Evolutionary conservation across 1,284 basidiomycete species (phyloP), one percentile per base, ranked within the genome.

Genomic region (Xerocomus tenax): DNA sequence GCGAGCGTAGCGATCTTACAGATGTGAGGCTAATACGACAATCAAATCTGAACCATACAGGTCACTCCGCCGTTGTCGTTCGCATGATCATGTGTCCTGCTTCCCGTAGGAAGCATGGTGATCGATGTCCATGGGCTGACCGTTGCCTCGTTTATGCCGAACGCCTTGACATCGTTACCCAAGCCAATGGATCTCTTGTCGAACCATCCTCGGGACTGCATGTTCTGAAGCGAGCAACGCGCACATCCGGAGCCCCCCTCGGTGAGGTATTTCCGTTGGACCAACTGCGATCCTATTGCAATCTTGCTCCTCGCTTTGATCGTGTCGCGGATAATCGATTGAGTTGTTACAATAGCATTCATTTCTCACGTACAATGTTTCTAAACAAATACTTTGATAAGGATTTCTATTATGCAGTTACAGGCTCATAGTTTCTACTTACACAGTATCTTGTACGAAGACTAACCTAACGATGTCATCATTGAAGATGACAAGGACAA

Each of bases 401-500:
- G 8, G 30, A 32, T 8, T 32, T 32, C 8, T 32, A 15, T 13
- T 32, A 32, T n/a, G 5, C 30, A 8, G 6, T 32, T 32, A 15
- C 30, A 15, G 30, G 30, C 15, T 32, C 8, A 9, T 28, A 28
- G 10, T 28, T 28, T 28, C 9, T 28, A 28, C 10, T 10, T 28
- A 28, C 26, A 21, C 19, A 21, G 19, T 21, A 21, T 21, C 19
- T 21, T 21, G 19, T 21, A 21, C 19, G 19, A 21, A 21, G 19
- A 21, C 19, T 21, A 21, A 21, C 19, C 19, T 21, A 21, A 21
- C 5, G 88, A 93, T 61, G 90, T 89, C 5, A 76, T 82, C 50
- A 89, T 91, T 47, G 89, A 91, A 59, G 19, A 21, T 21, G 81
- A 83, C 57, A 87, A 83, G 45, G 77, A 78, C 28, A 77, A 74